Conservation (phyloP, 495 filamentous ascomycete species). For the Aspergillus wentii region DNA sequence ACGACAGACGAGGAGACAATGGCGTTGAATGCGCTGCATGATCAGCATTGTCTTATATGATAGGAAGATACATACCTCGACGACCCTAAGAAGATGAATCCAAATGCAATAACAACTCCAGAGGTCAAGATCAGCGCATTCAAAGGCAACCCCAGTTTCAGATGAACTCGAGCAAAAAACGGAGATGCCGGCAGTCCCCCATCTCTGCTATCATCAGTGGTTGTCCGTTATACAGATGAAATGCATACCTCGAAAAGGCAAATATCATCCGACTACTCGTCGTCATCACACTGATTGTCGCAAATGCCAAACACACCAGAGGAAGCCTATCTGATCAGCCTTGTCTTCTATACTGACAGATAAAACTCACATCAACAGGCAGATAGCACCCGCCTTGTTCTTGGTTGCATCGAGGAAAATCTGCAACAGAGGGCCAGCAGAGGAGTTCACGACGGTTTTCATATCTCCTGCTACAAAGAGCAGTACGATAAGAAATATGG, state of each 20-base stretch:
- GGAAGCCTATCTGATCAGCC: constrained; percentile 43
- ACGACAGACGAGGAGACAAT: constrained; percentile 69
- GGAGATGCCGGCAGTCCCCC: constrained; percentile 61
- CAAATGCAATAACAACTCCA: constrained; percentile 59
- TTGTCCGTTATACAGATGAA: not conserved
- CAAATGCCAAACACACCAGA: constrained; percentile 63
- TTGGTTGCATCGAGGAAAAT: constrained; percentile 64
- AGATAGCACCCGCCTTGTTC: constrained; percentile 57
- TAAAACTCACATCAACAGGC: constrained; percentile 54
- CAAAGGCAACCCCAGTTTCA: constrained; percentile 55
- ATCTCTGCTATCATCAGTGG: constrained; percentile 38
- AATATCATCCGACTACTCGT: constrained; percentile 71
- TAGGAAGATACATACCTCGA: constrained; percentile 28
- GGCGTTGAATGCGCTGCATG: constrained; percentile 44
- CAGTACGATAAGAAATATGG: constrained; percentile 58
- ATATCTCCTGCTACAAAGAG: constrained; percentile 57
- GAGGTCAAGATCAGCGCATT: constrained; percentile 62
- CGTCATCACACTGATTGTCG: constrained; percentile 64
- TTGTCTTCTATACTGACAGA: not conserved
- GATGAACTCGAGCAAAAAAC: constrained; percentile 58
- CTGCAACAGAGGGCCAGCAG: constrained; percentile 60
- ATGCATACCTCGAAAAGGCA: constrained; percentile 52
- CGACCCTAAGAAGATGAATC: constrained; percentile 68
- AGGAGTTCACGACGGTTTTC: constrained; percentile 49
- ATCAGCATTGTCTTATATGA: constrained; percentile 1